Evolutionary conservation across 2,329 filamentous ascomycete genomes (phyloP), one percentile per base, ranked within the genome.

Genomic region (Talaromyces marneffei): DNA sequence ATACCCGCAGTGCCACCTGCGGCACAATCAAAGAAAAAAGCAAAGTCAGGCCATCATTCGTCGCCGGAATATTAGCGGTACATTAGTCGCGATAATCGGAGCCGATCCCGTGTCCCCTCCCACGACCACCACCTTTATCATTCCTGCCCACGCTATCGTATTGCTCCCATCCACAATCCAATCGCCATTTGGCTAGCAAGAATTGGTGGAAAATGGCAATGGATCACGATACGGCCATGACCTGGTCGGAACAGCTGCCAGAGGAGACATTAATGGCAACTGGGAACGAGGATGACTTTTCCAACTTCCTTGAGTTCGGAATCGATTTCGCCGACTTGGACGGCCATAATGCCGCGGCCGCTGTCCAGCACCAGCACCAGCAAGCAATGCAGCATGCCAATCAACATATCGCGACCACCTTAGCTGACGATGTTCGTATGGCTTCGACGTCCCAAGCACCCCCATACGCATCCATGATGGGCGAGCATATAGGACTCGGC

Each of bases 271-370:
- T 79, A 64, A 73, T 78, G 58, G 64, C 72, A 8, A 69, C 69
- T 27, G 67, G 75, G 61, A 66, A 73, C 57, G 77, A 79, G 29
- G 79, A 81, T 64, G 79, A 81, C 59, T 81, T 81, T 65, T 75
- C 78, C 61, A 79, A 76, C 61, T 78, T 80, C 62, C 75, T 81
- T 62, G 78, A 80, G 59, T 79, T 80, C 68, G 77, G 76, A 62
- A 75, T 78, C 66, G 76, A 76, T 39, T 79, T 80, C 63, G 59
- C 77, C 67, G 75, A 77, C 61, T 67, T 78, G 56, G 73, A 77
- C 52, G 68, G 70, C 69, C 70, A 75, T 69, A 67, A 73, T 71
- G 70, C 73, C 69, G 63, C 69, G 3, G 39, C 58, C 18, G 35
- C 62, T 10, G 52, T 42, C 63, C 70, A 74, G 66, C 68, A 69